Conservation (phyloP, 1,139 yeast species). For the Pichia inconspicua region DNA sequence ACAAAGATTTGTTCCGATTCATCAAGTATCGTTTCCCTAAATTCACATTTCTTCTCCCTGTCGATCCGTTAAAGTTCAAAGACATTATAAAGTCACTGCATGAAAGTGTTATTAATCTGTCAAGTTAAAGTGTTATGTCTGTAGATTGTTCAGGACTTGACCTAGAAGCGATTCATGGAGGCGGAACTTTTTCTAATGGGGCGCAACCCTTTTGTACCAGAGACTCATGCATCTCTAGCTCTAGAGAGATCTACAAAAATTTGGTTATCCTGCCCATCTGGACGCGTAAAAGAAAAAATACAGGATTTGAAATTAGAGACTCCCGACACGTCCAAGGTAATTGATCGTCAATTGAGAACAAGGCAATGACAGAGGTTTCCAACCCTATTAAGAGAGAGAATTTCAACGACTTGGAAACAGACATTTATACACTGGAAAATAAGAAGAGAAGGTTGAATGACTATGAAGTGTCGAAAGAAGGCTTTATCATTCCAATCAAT, state of each 20-base stretch:
- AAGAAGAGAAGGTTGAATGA: conserved; percentile 10
- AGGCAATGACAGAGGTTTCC: background rate
- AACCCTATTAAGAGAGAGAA: conserved; percentile 1
- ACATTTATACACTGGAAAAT: conserved; percentile 10
- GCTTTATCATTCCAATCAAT: conserved; percentile 25
- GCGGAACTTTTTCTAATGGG: background rate
- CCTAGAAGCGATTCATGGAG: no score
- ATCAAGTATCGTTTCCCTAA: conserved; percentile 50
- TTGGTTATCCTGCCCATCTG: no score
- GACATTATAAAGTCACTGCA: conserved; percentile 16
- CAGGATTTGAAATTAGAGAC: background rate
- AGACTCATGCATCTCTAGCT: no score
- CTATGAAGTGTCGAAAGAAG: conserved; percentile 17
- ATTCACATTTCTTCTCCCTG: conserved; percentile 59
- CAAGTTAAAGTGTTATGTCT: no score
- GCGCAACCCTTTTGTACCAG: background rate
- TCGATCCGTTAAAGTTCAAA: conserved; percentile 59
- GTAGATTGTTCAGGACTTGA: no score
- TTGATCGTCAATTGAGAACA: no score
- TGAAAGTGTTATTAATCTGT: background rate
- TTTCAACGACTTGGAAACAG: background rate
- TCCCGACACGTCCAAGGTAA: background rate
- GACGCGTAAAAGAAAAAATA: background rate
- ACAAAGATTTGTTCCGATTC: conserved; percentile 31
- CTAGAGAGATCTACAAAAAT: no score